Percentiles rank a stretch among this genome's conserved stretches.
These are phyloP conservation scores for Teratosphaeria epicoccoides DNA, from an alignment of 2,329 filamentous ascomycete species.

Conservation along the genomic window DNA sequence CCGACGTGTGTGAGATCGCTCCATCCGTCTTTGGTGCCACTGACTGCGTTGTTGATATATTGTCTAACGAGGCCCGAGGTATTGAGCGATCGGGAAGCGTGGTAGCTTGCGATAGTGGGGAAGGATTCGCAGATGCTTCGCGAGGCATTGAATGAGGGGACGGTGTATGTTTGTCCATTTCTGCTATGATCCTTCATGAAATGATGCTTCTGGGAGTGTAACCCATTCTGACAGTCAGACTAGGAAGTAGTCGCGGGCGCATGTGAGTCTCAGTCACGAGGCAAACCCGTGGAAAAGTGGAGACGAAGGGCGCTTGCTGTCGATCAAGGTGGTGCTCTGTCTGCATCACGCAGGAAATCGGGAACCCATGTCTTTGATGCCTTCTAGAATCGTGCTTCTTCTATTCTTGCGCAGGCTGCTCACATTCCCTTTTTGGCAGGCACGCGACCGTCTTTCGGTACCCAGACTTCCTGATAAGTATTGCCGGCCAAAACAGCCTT, in stretches of 20 bases:
- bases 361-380: too few species aligned
- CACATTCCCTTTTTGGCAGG: too few species aligned
- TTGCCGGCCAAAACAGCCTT: too few species aligned
- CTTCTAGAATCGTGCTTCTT: too few species aligned
- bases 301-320: not conserved
- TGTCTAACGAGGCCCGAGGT: conserved; percentile 14
- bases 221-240: too few species aligned
- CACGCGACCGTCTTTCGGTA: too few species aligned
- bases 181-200: not conserved
- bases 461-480: too few species aligned
- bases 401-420: too few species aligned
- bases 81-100: conserved; percentile 18
- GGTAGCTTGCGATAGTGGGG: conserved; percentile 2
- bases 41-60: conserved; percentile 3
- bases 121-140: conserved; percentile 6
- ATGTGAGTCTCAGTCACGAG: not conserved
- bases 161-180: conserved; percentile 3
- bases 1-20: conserved; percentile 1
- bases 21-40: conserved; percentile 1
- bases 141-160: conserved; percentile 14
- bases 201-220: too few species aligned
- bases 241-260: too few species aligned
- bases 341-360: too few species aligned
- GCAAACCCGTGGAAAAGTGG: not conserved
- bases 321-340: not conserved